These are phyloP conservation scores for Ascochyta fabae DNA, from an alignment of 2,329 filamentous ascomycete genomes.

Conservation along the genomic window DNA sequence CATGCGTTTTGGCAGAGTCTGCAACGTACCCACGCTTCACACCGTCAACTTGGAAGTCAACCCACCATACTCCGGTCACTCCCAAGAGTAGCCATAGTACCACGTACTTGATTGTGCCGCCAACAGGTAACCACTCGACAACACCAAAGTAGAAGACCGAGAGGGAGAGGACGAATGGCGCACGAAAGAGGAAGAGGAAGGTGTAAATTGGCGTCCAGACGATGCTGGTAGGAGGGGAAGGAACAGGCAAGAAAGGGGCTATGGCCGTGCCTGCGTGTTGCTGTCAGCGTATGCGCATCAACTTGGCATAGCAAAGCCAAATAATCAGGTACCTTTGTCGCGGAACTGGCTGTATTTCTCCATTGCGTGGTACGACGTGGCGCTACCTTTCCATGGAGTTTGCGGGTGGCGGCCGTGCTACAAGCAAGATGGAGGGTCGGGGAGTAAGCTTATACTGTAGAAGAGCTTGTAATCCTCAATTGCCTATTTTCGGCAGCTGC, in stretches of 20 bases:
- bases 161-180: conserved; percentile 76
- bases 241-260: conserved; percentile 89
- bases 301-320: background rate
- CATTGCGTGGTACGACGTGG: conserved; percentile 60
- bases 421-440: background rate
- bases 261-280: conserved; percentile 80
- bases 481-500: conserved; percentile 17
- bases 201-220: conserved; percentile 69
- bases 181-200: conserved; percentile 79
- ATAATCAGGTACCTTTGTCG: conserved; percentile 71
- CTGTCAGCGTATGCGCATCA: conserved; percentile 20
- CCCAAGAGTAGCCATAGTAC: conserved; percentile 86
- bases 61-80: conserved; percentile 95
- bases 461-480: conserved; percentile 10
- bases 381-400: conserved; percentile 30
- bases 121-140: conserved; percentile 80
- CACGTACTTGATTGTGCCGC: conserved; percentile 75
- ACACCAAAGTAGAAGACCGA: conserved; percentile 76
- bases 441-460: conserved; percentile 8
- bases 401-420: background rate
- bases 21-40: conserved; percentile 79
- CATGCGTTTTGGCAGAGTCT: background rate
- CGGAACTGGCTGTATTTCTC: conserved; percentile 95
- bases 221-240: conserved; percentile 66
- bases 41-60: conserved; percentile 96